A percentile compares a stretch with the other conserved stretches of the same genome.
phyloP scores from a whole-genome alignment of 768 basidiomycete genomes.

The Pleurotus citrinopileatus region DNA sequence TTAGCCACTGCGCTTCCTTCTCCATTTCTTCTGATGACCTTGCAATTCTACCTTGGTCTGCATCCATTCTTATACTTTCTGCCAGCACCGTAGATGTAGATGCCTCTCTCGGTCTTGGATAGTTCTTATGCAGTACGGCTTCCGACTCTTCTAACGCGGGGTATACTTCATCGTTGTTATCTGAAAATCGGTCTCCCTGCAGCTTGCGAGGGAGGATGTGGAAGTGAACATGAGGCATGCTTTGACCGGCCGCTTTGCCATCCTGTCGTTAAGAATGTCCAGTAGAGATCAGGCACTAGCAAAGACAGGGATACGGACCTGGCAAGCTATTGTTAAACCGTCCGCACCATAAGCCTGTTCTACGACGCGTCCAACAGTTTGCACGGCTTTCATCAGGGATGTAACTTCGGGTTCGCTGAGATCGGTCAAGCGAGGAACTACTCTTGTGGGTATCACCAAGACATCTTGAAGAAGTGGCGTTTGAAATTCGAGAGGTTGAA shows the following conservation, averaged over 20 bases:
- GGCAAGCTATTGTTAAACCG: conserved; percentile 84
- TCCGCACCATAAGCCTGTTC: conserved; percentile 83
- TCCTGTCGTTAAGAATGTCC: conserved; percentile 55
- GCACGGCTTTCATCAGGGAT: conserved; percentile 79
- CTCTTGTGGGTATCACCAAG: conserved; percentile 55
- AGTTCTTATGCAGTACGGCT: conserved; percentile 39
- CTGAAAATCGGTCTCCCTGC: conserved; percentile 63
- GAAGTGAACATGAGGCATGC: conserved; percentile 93
- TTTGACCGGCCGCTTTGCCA: conserved; percentile 77
- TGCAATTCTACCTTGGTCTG: conserved; percentile 64
- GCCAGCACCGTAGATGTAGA: conserved; percentile 17
- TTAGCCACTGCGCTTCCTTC: conserved; percentile 71
- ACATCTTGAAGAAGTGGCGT: conserved; percentile 41
- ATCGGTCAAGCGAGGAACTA: conserved; percentile 55
- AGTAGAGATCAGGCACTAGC: background rate
- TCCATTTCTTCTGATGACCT: conserved; percentile 76
- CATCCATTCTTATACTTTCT: conserved; percentile 55
- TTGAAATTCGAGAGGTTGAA: background rate
- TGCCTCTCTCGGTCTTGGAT: conserved; percentile 4
- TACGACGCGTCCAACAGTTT: conserved; percentile 74
- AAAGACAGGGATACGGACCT: conserved; percentile 43
- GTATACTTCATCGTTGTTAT: conserved; percentile 72
- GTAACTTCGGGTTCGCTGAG: conserved; percentile 64
- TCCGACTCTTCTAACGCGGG: conserved; percentile 72
- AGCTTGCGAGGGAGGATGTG: conserved; percentile 85